Conservation (phyloP, 176 grass and related monocot genomes). For the Carex littledalei region DNA sequence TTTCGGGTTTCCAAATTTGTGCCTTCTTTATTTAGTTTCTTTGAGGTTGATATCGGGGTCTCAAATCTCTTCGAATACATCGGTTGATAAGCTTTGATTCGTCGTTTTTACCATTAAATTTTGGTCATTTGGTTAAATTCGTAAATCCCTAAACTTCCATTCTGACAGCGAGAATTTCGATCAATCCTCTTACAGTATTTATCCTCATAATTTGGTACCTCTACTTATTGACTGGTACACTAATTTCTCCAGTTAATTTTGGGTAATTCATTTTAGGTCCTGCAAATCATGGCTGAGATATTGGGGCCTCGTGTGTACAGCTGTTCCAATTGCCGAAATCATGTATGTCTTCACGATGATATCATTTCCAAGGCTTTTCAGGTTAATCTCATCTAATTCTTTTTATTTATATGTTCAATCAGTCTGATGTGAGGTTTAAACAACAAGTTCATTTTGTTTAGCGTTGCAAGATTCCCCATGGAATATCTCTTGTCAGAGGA, state of each 20-base stretch:
- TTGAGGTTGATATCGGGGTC: background rate
- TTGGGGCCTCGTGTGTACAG: conserved; percentile 64
- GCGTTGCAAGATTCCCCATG: background rate
- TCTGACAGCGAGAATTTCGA: background rate
- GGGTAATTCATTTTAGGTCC: conserved; percentile 17
- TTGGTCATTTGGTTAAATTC: background rate
- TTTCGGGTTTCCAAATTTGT: conserved; percentile 11
- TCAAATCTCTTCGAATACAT: background rate
- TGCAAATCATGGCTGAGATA: conserved; percentile 42
- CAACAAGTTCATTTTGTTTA: background rate
- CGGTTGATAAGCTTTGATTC: background rate
- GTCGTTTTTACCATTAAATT: background rate
- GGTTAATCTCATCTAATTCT: conserved; percentile 22
- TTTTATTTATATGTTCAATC: background rate
- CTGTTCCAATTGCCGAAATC: conserved; percentile 71
- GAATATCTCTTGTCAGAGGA: background rate
- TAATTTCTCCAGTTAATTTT: background rate
- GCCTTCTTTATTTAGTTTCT: background rate
- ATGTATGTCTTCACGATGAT: conserved; percentile 76
- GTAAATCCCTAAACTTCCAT: background rate
- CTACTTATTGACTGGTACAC: background rate
- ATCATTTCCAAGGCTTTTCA: conserved; percentile 76
- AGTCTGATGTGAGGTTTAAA: background rate
- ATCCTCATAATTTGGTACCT: background rate
- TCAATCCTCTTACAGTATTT: background rate